Base-by-base conservation (phyloP, 148 eudicot species). In the Rhododendron ferrugineum region DNA sequence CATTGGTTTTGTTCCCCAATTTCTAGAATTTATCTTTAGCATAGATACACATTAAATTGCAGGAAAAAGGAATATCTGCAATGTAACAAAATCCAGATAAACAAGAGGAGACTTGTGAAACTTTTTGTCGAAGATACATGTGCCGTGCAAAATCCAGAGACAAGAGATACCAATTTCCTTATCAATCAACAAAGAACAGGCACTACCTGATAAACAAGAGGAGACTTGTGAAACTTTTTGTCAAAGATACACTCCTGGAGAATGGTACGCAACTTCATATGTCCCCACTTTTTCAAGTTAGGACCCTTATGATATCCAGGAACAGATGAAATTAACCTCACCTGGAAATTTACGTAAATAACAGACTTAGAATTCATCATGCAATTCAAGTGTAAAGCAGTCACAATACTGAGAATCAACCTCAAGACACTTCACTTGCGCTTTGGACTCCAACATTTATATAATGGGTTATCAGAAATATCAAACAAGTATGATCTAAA, bases 251-350 rank as follows among this genome's bases (percentile, higher is more conserved):
- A 91, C 78, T 92, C 90, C 87, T 95, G 97, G 32, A 96, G 92
- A 85, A 95, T 85, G 87, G 94, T 90, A 15, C 99, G 95, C 52
- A 96, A 81, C 90, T 96, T 96, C 92, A 95, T 94, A 85, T 96
- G 99, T 80, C 99, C 99, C 98, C 99, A 96, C 86, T 92, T 96
- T 88, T 87, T 96, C 83, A 96, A 78, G 89, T 87, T 91, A 18
- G 96, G 32, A 54, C 99, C 99, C n/a, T 89, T 87, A 86, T 96
- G 99, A 88, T 96, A 96, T 77, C 99, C 99, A 86, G 99, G 99
- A 77, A 96, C 98, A 50, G 99, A 96, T 18, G 96, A 98, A 89
- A 96, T 93, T 84, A 96, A 88, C 89, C 99, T 92, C 84, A 96
- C 99, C 99, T 96, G 89, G 32, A 84, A 75, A 60, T 80, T 80